Base-by-base conservation (phyloP, 2,329 filamentous ascomycete genomes). In the Aspergillus neoniger region DNA sequence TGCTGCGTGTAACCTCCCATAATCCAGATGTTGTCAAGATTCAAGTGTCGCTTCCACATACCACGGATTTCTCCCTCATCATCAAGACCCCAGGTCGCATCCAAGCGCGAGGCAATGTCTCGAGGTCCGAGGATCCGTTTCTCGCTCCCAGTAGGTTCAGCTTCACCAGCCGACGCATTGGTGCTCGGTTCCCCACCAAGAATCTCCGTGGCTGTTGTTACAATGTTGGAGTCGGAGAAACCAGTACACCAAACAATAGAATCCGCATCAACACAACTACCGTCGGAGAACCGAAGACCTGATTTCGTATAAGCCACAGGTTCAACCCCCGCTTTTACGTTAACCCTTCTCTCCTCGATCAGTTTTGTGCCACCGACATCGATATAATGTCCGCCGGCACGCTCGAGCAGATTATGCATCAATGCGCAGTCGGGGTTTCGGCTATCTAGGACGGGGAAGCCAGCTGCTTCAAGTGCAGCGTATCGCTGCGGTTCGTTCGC, bases 21-120 rank as follows among this genome's bases (percentile, higher is more conserved):
- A 53, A 80, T 79, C 74, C 77, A 83, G 53, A 75, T 72, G 19
- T 77, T 78, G 10, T 68, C 62, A 19, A 64, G 50, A 12, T 36
- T 55, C n/a, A 43, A 28, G 21, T 70, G 63, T 5, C 67, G 72
- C 65, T 78, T 78, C 73, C 76, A 79, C 63, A 80, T 58, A 0
- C 79, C 78, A 1, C 76, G 72, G n/a, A 79, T 61, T 68, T 81
- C 79, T 3, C 79, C 79, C 63, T 82, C 79, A 1, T 47, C 63
- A 59, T 81, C 78, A 1, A 79, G 59, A 0, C 77, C 78, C 75
- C 76, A 80, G 0, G 77, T 78, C 1, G 70, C 68, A 44, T 81
- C 79, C 5, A 80, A 38, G 10, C 72, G 66, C 21, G 76, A 71
- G 2, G 76, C 79, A 12, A 80, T 69, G 14, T 78, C 75, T 8